Evolutionary conservation across 306 rosid species (phyloP), one percentile per base, ranked within the genome.

Genomic region (Cyclanthera cordifolia): DNA sequence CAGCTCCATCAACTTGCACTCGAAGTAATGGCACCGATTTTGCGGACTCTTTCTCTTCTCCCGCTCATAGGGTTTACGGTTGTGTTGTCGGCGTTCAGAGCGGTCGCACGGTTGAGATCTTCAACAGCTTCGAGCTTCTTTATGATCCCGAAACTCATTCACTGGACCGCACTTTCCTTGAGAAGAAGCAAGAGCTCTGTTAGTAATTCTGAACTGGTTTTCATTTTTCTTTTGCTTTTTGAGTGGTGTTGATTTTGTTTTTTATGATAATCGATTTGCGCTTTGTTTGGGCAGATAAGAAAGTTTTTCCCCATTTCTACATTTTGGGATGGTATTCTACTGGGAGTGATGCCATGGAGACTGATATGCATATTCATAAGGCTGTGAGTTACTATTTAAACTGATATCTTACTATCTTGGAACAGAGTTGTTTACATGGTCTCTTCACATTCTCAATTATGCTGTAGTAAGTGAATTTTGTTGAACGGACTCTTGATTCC

Each of bases 101-200:
- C 47, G 99, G 97, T 21, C 99, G 99, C 64, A 94, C 95, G 5
- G 97, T 94, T 12, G 99, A 94, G 88, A 94, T 94, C 77, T 94
- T 94, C 83, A 94, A 94, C 76, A 94, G 99, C 88, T 94, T 94
- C 65, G 97, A 94, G 81, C 96, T 94, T 27, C 96, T 90, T 27
- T 90, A 85, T 19, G 97, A 94, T 55, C 82, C 91, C 41, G 70
- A 81, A 24, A 76, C 95, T 13, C 79, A 88, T 57, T 90, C 97
- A 4, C 97, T 94, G 11, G 97, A 94, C 74, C 95, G 99, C 7
- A 5, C 85, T 27, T 94, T 94, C 80, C 96, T 94, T 69, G 90
- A 86, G 85, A 94, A 90, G 96, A 90, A 94, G 80, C 99, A 90
- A 82, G 99, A 94, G 64, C 99, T 94, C 81, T 93, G 97, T 91